Base-by-base conservation (phyloP, 768 basidiomycete species). In the Boletus reticuloceps region DNA sequence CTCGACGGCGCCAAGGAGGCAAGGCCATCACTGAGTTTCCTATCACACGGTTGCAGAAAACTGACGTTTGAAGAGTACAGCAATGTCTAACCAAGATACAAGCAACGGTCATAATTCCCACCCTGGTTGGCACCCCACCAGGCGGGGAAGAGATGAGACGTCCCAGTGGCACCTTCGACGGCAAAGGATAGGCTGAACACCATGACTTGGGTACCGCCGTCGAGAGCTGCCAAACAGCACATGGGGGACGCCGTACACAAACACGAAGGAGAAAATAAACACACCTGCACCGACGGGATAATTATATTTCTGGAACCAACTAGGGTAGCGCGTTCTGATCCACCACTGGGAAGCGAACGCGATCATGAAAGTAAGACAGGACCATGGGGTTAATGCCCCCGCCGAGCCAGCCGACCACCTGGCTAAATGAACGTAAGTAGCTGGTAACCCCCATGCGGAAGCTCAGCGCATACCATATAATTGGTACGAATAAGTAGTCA, bases 71-170 rank as follows among this genome's bases (percentile, higher is more conserved):
- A 27, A 27, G 27, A 27, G 27, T 27, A 27, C 27, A 5, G 27
- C 27, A 27, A 32, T 32, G 6, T 34, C 34, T 34, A 34, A 14
- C 13, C 13, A 34, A 13, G 34, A 34, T 44, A 32, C 47, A 55
- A 20, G 40, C 67, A 69, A 13, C 29, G 61, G 36, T 68, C 67
- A n/a, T 68, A 73, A 61, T 75, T 71, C 61, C 79, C 80, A 39
- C 61, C 64, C 54, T 82, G 79, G 60, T 83, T 82, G 6, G 80
- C 81, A 19, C 80, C 79, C 82, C 80, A 82, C 82, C 81, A 82
- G 50, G 73, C 58, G 17, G 81, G 79, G 69, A 82, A 82, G 19
- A 78, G 58, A 58, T 80, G 77, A 1, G 79, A 63, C 1, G 68
- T 63, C 14, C 82, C 80, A 4, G 77, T 71, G 6, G 77, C 81